Percentiles rank a stretch among this genome's conserved stretches.
Evolutionary conservation across 2,329 filamentous ascomycete genomes (phyloP).

Genomic region (Xylaria sp.): DNA sequence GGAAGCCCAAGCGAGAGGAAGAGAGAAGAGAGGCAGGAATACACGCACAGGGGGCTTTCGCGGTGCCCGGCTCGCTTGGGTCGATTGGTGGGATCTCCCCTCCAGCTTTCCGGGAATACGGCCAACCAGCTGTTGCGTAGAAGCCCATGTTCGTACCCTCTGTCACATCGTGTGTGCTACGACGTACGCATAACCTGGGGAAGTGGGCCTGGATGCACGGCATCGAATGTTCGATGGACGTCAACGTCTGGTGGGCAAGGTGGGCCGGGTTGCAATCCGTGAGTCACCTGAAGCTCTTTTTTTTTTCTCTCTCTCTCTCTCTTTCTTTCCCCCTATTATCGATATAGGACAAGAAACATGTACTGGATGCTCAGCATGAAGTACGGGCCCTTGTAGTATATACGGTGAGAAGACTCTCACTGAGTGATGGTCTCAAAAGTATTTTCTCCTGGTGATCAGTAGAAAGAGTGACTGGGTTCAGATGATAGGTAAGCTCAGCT

Average conservation of each 20-base stretch:
- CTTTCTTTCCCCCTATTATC: too few species aligned
- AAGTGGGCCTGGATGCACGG: conserved; percentile 1
- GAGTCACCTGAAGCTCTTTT: not conserved
- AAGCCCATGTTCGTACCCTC: conserved; percentile 1
- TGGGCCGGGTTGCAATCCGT: not conserved
- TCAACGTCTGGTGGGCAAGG: not conserved
- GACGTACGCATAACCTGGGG: conserved; percentile 12
- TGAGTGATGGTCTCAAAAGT: too few species aligned
- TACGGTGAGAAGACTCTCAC: too few species aligned
- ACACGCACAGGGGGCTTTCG: not conserved
- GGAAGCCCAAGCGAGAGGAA: conserved; percentile 7
- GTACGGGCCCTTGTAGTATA: too few species aligned
- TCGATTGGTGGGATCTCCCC: conserved; percentile 5
- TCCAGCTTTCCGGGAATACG: conserved; percentile 7
- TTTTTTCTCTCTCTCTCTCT: too few species aligned
- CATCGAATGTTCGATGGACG: not conserved
- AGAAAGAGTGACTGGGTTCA: too few species aligned
- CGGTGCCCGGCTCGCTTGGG: conserved; percentile 9
- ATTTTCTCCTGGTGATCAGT: too few species aligned
- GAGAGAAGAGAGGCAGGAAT: too few species aligned
- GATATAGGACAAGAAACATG: too few species aligned
- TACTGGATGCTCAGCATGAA: too few species aligned
- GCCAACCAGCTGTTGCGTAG: not conserved
- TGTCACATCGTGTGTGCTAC: conserved; percentile 4
- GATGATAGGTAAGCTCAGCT: too few species aligned